Percentiles rank a stretch among this genome's conserved stretches.
Conservation (phyloP, 2,329 filamentous ascomycete genomes). For the Aureobasidium sp. region DNA sequence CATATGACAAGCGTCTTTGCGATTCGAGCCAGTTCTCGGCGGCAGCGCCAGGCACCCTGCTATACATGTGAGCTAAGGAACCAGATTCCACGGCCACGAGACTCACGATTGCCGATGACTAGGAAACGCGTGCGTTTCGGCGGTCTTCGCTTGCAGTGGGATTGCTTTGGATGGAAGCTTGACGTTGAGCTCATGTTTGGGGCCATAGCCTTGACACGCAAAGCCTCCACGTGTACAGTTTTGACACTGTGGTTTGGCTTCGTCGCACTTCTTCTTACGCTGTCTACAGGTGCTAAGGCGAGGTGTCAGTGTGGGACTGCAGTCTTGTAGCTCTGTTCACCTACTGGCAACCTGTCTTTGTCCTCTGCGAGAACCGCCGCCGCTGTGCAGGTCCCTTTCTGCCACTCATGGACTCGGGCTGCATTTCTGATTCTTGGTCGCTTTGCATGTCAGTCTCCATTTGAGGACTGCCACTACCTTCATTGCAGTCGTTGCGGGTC, state of each 20-base stretch:
- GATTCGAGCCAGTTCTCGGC: not conserved
- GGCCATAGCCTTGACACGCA: conserved; percentile 80
- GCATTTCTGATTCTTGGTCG: conserved; percentile 9
- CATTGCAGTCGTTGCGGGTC: not conserved
- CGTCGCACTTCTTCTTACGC: conserved; percentile 97
- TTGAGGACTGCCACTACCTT: not conserved
- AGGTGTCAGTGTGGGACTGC: not conserved
- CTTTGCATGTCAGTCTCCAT: not conserved
- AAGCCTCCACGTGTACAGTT: conserved; percentile 91
- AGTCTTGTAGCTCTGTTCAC: not conserved
- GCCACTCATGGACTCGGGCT: not conserved
- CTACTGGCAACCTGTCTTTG: conserved; percentile 81
- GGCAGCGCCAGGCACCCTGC: not conserved
- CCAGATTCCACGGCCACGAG: too few species aligned
- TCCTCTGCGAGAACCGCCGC: conserved; percentile 83
- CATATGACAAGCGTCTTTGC: conserved; percentile 1
- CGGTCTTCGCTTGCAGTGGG: conserved; percentile 4
- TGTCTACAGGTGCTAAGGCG: conserved; percentile 61
- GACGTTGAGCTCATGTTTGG: conserved; percentile 9
- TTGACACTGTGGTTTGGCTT: conserved; percentile 83
- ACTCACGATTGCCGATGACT: conserved; percentile 8
- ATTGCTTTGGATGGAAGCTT: conserved; percentile 6
- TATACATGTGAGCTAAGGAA: not conserved
- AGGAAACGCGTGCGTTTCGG: not conserved
- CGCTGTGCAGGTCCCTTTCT: not conserved